A percentile compares a stretch with the other conserved stretches of the same genome.
Conservation (phyloP, 495 filamentous ascomycete genomes). For the Entonaema liquescens region DNA sequence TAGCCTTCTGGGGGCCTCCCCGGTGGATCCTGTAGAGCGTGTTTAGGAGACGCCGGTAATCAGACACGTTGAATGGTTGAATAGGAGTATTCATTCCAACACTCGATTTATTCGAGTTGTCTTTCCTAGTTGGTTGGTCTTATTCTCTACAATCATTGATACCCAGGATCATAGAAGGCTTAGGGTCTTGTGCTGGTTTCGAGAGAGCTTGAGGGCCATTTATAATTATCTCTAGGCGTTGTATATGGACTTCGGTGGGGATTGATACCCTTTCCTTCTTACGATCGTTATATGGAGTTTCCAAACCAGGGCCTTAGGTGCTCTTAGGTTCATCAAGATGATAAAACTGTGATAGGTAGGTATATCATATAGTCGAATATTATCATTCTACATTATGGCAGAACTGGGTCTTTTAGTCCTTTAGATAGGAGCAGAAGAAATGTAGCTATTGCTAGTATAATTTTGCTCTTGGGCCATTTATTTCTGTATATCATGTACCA, state of each 20-base stretch:
- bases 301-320: not conserved
- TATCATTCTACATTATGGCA: not conserved
- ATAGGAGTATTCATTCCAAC: not conserved
- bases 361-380: not conserved
- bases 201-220: not conserved
- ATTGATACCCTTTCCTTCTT: slow-evolving; percentile 37
- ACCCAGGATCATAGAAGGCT: slow-evolving; percentile 26
- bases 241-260: not conserved
- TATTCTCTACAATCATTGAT: slow-evolving; percentile 40
- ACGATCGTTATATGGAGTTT: slow-evolving; percentile 28
- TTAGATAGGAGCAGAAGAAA: not conserved
- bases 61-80: not conserved
- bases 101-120: not conserved
- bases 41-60: slow-evolving; percentile 11
- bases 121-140: not conserved
- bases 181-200: not conserved
- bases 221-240: not conserved
- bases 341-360: not conserved
- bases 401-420: not conserved
- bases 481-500: not conserved
- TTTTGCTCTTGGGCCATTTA: not conserved
- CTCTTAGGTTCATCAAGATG: not conserved
- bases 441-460: not conserved
- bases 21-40: slow-evolving; percentile 23
- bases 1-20: slow-evolving; percentile 16